Evolutionary conservation across 192 early-diverging fungal genomes (phyloP).

Genomic region (Podila minutissima): DNA sequence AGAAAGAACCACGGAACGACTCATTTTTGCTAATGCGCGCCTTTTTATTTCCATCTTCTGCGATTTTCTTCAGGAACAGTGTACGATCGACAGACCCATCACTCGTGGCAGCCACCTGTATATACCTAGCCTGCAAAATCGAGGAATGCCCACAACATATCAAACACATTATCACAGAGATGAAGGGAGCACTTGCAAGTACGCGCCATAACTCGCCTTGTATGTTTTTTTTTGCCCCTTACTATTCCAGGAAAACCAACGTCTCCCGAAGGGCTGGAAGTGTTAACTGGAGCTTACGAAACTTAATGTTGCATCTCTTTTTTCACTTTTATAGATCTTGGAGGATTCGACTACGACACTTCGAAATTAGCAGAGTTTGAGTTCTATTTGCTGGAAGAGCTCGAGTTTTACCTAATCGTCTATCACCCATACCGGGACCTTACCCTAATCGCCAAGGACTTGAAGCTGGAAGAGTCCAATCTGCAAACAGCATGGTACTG

Average conservation of each 20-base stretch:
- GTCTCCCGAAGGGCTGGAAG: background rate
- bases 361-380: conserved; percentile 91
- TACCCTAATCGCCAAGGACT: conserved; percentile 61
- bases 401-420: conserved; percentile 90
- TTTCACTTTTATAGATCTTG: conserved; percentile 44
- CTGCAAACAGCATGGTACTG: conserved; percentile 68
- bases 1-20: too few relatives aligned
- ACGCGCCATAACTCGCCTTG: background rate
- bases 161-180: conserved; percentile 64
- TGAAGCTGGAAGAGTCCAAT: conserved; percentile 60
- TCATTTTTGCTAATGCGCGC: too few relatives aligned
- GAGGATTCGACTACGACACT: conserved; percentile 73
- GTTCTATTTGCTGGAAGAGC: conserved; percentile 90
- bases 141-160: conserved; percentile 81
- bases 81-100: conserved; percentile 79
- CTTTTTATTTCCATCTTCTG: too few relatives aligned
- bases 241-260: too few relatives aligned
- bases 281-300: too few relatives aligned
- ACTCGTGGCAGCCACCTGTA: conserved; percentile 81
- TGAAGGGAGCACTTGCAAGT: conserved; percentile 51
- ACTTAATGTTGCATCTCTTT: too few relatives aligned
- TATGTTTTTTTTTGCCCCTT: background rate
- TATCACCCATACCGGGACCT: conserved; percentile 90
- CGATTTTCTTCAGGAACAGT: conserved; percentile 66
- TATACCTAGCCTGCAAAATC: conserved; percentile 91